phyloP scores from a whole-genome alignment of 306 rosid genomes.

The Begonia peltatifolia region DNA sequence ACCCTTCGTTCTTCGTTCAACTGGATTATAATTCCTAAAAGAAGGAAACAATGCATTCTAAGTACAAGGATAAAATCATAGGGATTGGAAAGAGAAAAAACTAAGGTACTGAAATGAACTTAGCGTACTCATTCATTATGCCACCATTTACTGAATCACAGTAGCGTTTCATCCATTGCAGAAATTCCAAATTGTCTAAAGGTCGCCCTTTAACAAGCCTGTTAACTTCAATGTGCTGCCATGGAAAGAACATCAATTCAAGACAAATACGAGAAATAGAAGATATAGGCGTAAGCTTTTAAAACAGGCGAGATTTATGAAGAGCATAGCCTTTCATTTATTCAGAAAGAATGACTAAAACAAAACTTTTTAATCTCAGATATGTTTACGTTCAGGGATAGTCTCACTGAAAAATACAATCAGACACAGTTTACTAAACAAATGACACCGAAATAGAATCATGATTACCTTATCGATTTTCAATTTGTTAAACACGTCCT shows the following conservation, averaged over 20 bases:
- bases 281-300: too few species aligned
- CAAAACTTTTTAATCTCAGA: too few species aligned
- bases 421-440: too few species aligned
- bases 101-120: conserved; percentile 1
- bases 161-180: conserved; percentile 96
- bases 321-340: too few species aligned
- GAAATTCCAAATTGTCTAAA: conserved; percentile 88
- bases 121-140: conserved; percentile 60
- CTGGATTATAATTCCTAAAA: conserved; percentile 71
- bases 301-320: too few species aligned
- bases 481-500: conserved; percentile 80
- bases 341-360: too few species aligned
- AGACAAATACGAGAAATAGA: too few species aligned
- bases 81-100: background rate
- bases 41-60: conserved; percentile 4
- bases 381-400: too few species aligned
- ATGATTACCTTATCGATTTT: conserved; percentile 65
- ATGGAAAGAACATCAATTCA: background rate
- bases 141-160: conserved; percentile 93
- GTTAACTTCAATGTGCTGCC: conserved; percentile 85
- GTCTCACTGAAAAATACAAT: too few species aligned
- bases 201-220: conserved; percentile 97
- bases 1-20: conserved; percentile 67
- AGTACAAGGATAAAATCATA: background rate
- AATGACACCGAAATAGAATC: background rate